Conservation (phyloP, 495 filamentous ascomycete genomes). For the Opeltia flavorubescens region DNA sequence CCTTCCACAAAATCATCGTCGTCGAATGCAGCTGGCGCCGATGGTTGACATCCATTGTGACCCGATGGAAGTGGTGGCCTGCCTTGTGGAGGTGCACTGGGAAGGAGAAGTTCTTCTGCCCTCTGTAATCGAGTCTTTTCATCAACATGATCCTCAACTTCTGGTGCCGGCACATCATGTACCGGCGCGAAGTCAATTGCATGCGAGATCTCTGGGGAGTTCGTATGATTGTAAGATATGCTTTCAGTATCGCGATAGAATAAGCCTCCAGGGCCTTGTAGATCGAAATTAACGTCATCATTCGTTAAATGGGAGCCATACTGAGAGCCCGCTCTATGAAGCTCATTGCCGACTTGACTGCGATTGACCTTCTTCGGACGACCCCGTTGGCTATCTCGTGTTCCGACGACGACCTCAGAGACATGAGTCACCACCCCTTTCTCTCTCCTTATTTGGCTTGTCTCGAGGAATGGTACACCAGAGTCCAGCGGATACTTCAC, state of each 20-base stretch:
- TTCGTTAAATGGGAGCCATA: too few species aligned
- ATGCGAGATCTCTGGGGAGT: neutral
- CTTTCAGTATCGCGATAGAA: neutral
- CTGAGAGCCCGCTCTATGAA: too few species aligned
- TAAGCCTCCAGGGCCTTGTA: neutral
- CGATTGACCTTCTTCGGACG: slow-evolving; percentile 33
- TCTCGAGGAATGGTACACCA: slow-evolving; percentile 72
- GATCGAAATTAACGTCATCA: neutral
- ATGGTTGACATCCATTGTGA: slow-evolving; percentile 19
- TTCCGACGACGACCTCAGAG: slow-evolving; percentile 82
- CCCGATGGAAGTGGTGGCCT: slow-evolving; percentile 33
- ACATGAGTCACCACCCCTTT: slow-evolving; percentile 73
- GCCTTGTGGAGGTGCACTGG: slow-evolving; percentile 48
- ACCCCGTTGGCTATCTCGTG: slow-evolving; percentile 56
- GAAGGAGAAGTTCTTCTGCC: slow-evolving; percentile 55
- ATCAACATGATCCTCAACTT: slow-evolving; percentile 39
- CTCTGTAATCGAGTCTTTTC: slow-evolving; percentile 57
- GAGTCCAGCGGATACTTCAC: slow-evolving; percentile 26
- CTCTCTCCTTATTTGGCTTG: slow-evolving; percentile 68
- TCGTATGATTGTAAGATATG: neutral
- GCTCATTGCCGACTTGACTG: neutral
- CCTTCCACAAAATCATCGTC: slow-evolving; percentile 10
- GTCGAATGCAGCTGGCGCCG: slow-evolving; percentile 33
- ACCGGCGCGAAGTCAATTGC: neutral
- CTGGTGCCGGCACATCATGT: slow-evolving; percentile 36